Base-by-base conservation (phyloP, 2,329 filamentous ascomycete genomes). In the Paraphoma sp. region DNA sequence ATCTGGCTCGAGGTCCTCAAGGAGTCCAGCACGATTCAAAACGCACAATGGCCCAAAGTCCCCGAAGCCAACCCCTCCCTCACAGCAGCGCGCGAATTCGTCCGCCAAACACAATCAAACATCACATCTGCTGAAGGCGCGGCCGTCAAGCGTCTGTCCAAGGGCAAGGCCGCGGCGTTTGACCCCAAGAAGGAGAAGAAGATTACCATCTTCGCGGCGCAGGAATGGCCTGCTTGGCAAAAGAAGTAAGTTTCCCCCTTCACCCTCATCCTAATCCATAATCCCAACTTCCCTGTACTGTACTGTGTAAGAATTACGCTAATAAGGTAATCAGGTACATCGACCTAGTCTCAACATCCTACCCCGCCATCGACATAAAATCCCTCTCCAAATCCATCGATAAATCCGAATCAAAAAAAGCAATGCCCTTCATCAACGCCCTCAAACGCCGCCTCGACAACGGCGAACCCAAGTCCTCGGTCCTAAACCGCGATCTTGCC, bases 341-440 rank as follows among this genome's bases (percentile, higher is more conserved):
- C 29, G 67, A 73, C 47, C 57, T 76, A 43, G 59, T 75, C 48
- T 67, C 63, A 44, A 58, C 61, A 41, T 63, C 68, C 14, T 70
- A 68, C 47, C 63, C 65, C n/a, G 65, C 70, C 62, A 88, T 90
- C 63, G 89, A 96, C 72, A 91, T 96, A 75, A 96, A 96, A 82
- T 87, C 86, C 54, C 82, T 97, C 45, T 91, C 88, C 69, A 88
- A 87, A 64, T 86, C 88, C 72, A 89, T 97, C 55, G 87, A 87
- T 66, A 96, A 96, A 82, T 83, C 92, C 72, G 91, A 96, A 79
- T 92, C 93, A 85, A 99, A 98, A 87, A 95, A 96, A 81, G 94
- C 93, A 2, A 98, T 98, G 94, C 95, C 95, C 0, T 98, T 97
- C 72, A 89, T 97, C 48, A 93, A 98, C 80, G 80, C 77, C 6